Evolutionary conservation across 345 rosid species (phyloP).

Genomic region (Pugionium cornutum): DNA sequence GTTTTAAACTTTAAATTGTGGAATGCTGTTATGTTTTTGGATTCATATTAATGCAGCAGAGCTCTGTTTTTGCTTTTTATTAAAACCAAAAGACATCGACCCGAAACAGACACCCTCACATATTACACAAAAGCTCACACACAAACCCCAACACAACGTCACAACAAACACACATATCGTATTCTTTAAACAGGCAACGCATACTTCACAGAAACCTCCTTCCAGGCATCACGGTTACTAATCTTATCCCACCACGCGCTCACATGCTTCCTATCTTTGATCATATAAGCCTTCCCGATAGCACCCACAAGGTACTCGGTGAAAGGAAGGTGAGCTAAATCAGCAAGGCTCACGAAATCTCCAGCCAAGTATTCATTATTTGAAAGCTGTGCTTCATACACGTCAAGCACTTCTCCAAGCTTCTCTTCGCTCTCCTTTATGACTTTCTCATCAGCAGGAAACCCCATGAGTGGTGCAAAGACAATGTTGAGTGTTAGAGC

Average conservation of each 20-base stretch:
- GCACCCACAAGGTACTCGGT: conserved; percentile 61
- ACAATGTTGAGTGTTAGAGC: conserved; percentile 45
- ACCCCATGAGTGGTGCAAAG: conserved; percentile 48
- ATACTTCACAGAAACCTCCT: conserved; percentile 46
- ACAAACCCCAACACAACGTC: neutral
- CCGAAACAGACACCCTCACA: too few species aligned
- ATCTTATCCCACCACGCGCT: conserved; percentile 71
- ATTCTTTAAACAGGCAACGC: conserved; percentile 22
- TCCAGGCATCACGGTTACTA: conserved; percentile 65
- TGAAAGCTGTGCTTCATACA: conserved; percentile 63
- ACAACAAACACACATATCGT: too few species aligned
- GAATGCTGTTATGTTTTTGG: too few species aligned
- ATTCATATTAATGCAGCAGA: too few species aligned
- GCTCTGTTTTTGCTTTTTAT: too few species aligned
- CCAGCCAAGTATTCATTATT: conserved; percentile 68
- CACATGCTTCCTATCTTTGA: conserved; percentile 59
- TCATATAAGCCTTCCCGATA: conserved; percentile 52
- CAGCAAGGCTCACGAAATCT: conserved; percentile 68
- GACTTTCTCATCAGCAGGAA: conserved; percentile 46
- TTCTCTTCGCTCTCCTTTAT: conserved; percentile 65
- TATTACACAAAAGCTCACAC: neutral
- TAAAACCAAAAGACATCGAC: too few species aligned
- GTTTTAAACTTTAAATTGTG: too few species aligned
- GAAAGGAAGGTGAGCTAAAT: conserved; percentile 62
- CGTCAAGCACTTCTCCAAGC: conserved; percentile 52